phyloP scores from a whole-genome alignment of 768 basidiomycete species.

The Lactarius psammicola region DNA sequence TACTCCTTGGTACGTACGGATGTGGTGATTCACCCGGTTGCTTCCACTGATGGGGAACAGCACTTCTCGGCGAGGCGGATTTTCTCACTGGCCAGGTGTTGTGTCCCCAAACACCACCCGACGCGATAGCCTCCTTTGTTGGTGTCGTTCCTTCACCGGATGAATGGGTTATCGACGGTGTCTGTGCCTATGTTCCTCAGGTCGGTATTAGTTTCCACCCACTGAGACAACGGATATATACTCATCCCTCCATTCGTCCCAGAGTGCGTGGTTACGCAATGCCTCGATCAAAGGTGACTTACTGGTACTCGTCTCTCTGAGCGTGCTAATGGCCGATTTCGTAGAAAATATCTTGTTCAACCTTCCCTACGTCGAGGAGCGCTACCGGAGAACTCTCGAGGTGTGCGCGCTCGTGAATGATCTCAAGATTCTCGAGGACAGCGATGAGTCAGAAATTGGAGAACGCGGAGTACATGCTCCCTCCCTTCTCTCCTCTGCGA shows the following conservation, averaged over 20 bases:
- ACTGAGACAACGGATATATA: constrained; percentile 28
- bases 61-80: constrained; percentile 87
- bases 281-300: constrained; percentile 57
- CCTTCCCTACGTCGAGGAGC: constrained; percentile 65
- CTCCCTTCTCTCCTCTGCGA: background rate
- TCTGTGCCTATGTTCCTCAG: constrained; percentile 88
- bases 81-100: constrained; percentile 75
- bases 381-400: constrained; percentile 77
- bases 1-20: constrained; percentile 57
- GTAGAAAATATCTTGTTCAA: constrained; percentile 76
- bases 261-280: constrained; percentile 67
- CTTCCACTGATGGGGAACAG: constrained; percentile 37
- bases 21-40: background rate
- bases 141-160: constrained; percentile 44
- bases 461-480: constrained; percentile 64
- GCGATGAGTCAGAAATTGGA: constrained; percentile 84
- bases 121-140: constrained; percentile 64
- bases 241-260: constrained; percentile 11
- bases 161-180: constrained; percentile 73
- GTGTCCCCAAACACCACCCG: constrained; percentile 83
- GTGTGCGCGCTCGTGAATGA: constrained; percentile 73
- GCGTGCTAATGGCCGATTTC: constrained; percentile 8
- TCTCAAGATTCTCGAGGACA: constrained; percentile 80
- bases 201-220: constrained; percentile 36
- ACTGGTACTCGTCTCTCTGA: background rate